A percentile compares a stretch with the other conserved stretches of the same genome.
Conservation (phyloP, 1,284 basidiomycete species). For the Austroboletus niveus region DNA sequence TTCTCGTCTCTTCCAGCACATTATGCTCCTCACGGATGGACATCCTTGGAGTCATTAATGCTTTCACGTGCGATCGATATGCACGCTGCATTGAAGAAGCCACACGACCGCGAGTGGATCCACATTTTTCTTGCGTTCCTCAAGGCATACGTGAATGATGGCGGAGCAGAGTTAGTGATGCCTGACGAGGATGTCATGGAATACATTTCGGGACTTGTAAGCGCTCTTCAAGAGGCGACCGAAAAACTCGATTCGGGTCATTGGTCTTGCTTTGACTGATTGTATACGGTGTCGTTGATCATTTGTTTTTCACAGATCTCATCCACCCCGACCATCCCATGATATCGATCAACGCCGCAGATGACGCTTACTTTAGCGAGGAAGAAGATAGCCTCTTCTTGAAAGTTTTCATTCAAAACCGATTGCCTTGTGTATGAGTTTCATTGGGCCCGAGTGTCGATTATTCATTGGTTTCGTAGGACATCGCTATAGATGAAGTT, state of each 20-base stretch:
- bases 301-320: slow-evolving; percentile 47
- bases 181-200: slow-evolving; percentile 47
- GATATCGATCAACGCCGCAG: slow-evolving; percentile 49
- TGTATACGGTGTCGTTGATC: slow-evolving; percentile 11
- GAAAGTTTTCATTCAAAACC: slow-evolving; percentile 56
- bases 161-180: slow-evolving; percentile 51
- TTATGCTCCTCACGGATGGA: slow-evolving; percentile 79
- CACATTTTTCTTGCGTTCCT: slow-evolving; percentile 68
- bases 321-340: slow-evolving; percentile 66
- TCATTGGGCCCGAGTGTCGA: slow-evolving; percentile 3
- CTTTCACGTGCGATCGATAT: slow-evolving; percentile 68
- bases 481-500: slow-evolving; percentile 50
- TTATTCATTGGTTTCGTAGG: slow-evolving; percentile 33
- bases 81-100: slow-evolving; percentile 51
- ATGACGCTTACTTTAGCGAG: slow-evolving; percentile 47
- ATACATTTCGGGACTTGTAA: slow-evolving; percentile 56
- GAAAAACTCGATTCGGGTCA: slow-evolving; percentile 57
- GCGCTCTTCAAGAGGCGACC: slow-evolving; percentile 48
- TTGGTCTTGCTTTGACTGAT: neutral
- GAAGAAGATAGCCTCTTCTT: slow-evolving; percentile 66
- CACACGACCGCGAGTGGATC: slow-evolving; percentile 72
- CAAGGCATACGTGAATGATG: slow-evolving; percentile 58
- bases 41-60: slow-evolving; percentile 73
- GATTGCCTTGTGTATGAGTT: slow-evolving; percentile 64
- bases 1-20: slow-evolving; percentile 79